Evolutionary conservation across 441 rosid genomes (phyloP), one percentile per base, ranked within the genome.

Genomic region (Populus hybrid): DNA sequence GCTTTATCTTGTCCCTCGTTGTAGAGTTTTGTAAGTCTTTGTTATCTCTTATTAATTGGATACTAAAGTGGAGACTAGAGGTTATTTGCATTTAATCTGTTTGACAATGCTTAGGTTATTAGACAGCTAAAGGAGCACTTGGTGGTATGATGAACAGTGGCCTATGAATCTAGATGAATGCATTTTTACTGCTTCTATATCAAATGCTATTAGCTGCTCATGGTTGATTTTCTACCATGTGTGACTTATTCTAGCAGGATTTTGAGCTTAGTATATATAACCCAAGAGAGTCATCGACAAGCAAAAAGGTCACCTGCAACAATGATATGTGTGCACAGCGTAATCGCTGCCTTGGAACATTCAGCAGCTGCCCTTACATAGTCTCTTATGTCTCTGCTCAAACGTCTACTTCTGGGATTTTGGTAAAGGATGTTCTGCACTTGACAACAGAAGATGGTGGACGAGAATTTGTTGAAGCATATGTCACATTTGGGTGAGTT

Each of bases 381-480:
- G 90, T 92, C 67, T 91, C 98, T 71, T 91, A 93, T 78, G 91
- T 89, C 83, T 92, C 95, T 34, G 93, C 93, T 83, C 88, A 93
- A 83, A 95, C 99, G 71, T 93, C 97, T 1, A 89, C 97, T 50
- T 88, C 95, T 9, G 97, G 98, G 66, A 76, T 93, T 81, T 85
- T 92, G 71, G 87, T 92, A 69, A 94, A 92, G 78, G 97, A 95
- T 88, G 86, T 93, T 81, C 86, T 95, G 81, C 98, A 91, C 86
- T 77, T 93, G 69, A 85, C 86, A 10, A 79, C 92, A 1, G 93
- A 88, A 80, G 85, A 90, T 74, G 73, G 78, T 73, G 71, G 85
- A 75, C 9, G 12, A 10, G 87, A 91, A 84, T 82, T 83, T 76
- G 85, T 90, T 30, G 80, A 90, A 83, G 91, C 94, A 20, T 89